Percentiles rank a stretch among this genome's conserved stretches.
These are phyloP conservation scores for Rhododendron griersonianum DNA, from an alignment of 148 eudicot genomes.

Conservation along the genomic window DNA sequence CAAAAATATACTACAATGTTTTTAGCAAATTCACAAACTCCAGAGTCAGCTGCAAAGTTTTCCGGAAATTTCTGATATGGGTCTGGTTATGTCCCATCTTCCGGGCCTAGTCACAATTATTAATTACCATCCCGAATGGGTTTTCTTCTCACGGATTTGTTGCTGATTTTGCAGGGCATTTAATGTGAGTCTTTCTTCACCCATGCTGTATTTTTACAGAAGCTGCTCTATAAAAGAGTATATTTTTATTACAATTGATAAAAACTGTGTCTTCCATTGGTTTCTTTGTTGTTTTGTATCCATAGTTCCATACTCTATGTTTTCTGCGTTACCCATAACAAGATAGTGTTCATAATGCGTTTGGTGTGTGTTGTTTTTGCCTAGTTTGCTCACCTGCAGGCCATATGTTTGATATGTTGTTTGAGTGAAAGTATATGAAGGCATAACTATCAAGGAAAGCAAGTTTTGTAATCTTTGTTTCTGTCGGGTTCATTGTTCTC, in stretches of 20 bases:
- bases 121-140: too few relatives aligned
- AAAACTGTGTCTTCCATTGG: neutral
- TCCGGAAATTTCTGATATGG: neutral
- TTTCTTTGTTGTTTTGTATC: neutral
- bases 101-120: too few relatives aligned
- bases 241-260: neutral
- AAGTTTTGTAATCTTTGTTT: neutral
- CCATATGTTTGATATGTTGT: slow-evolving; percentile 6
- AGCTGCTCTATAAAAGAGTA: slow-evolving; percentile 12
- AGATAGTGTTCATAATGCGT: neutral
- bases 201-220: neutral
- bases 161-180: neutral
- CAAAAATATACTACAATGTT: neutral
- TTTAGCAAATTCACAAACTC: neutral
- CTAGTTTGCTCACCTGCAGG: neutral
- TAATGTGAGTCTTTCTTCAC: neutral
- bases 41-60: neutral
- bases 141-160: too few relatives aligned
- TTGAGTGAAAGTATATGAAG: neutral
- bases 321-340: neutral
- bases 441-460: neutral
- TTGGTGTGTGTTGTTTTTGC: neutral
- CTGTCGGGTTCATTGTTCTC: neutral
- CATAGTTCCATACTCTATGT: neutral
- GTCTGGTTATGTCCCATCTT: neutral